Base-by-base conservation (phyloP, 495 filamentous ascomycete species). In the Penicillium paradoxum region DNA sequence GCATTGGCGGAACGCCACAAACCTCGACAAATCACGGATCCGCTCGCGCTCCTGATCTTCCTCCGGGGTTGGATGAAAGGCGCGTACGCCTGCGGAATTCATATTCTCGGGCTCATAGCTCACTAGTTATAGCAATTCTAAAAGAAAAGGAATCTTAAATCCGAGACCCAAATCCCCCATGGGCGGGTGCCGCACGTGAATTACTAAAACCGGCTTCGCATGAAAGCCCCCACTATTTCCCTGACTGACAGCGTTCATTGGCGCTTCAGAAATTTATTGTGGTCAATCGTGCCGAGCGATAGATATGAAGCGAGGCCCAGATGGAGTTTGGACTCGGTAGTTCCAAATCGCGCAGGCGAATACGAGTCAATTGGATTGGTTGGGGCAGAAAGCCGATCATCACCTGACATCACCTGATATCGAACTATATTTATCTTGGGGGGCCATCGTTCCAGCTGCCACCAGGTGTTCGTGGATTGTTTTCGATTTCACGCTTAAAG, bases 11-110 rank as follows among this genome's bases (percentile, higher is more conserved):
- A 36, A 25, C 32, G 24, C 19, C 15, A 15, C 58, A 15, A 18
- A 62, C 62, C 56, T 59, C 2, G 62, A 65, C 15, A 65, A 22
- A 30, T 65, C 62, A 11, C 51, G 53, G 30, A 65, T 55, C 37
- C 62, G 45, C 51, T 62, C 55, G 4, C 53, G 53, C 51, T 65
- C 62, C 14, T 24, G 21, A n/a, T 53, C 34, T 41, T 57, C 53
- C 50, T 52, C 51, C 3, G 49, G 49, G n/a, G 48, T 45, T n/a
- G 39, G 21, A 38, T 56, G 53, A 21, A 29, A 59, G 49, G 49
- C 57, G 7, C 42, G 40, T 24, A 45, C 49, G 39, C 49, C 53
- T 37, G 53, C 19, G 14, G 33, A 48, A 51, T 29, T 53, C 57
- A 59, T 63, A 30, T 22, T 45, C 22, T 15, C 22, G n/a, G 14